phyloP scores from a whole-genome alignment of 148 eudicot genomes.

The Vaccinium myrtillus region DNA sequence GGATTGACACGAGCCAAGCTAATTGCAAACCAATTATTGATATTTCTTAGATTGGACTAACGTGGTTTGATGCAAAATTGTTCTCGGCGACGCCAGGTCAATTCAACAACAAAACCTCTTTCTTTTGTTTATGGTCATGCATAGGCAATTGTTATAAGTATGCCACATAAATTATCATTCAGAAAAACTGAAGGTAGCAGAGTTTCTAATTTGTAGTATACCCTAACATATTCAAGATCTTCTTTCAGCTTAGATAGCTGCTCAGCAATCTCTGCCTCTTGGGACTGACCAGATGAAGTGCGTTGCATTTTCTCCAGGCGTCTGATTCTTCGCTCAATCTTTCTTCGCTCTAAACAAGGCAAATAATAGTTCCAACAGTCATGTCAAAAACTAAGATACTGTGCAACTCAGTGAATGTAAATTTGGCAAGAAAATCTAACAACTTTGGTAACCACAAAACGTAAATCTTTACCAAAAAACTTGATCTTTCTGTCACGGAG shows the following conservation, averaged over 20 bases:
- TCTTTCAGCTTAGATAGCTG: slow-evolving; percentile 75
- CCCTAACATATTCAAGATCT: slow-evolving; percentile 97
- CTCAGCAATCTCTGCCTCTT: slow-evolving; percentile 59
- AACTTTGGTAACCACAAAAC: not conserved
- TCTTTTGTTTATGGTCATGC: not conserved
- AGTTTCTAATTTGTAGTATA: slow-evolving; percentile 32
- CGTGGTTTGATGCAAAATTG: not conserved
- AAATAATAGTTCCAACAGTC: slow-evolving; percentile 11
- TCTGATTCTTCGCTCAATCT: slow-evolving; percentile 81
- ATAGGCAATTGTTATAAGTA: not conserved
- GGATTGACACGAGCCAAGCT: not conserved
- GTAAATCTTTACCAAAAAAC: slow-evolving; percentile 67
- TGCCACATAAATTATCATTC: not conserved
- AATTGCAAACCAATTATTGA: not conserved
- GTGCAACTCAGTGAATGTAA: not conserved
- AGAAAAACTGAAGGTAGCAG: not conserved
- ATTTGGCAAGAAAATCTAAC: not conserved
- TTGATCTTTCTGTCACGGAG: slow-evolving; percentile 74
- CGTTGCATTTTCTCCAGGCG: slow-evolving; percentile 90
- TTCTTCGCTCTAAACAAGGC: slow-evolving; percentile 70
- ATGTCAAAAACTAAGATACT: not conserved
- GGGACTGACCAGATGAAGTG: slow-evolving; percentile 51
- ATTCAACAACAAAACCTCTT: not conserved
- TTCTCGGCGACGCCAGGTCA: not conserved
- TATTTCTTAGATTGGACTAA: not conserved